A percentile compares a stretch with the other conserved stretches of the same genome.
Conservation (phyloP, 2,329 filamentous ascomycete genomes). For the Thelonectria discophora region DNA sequence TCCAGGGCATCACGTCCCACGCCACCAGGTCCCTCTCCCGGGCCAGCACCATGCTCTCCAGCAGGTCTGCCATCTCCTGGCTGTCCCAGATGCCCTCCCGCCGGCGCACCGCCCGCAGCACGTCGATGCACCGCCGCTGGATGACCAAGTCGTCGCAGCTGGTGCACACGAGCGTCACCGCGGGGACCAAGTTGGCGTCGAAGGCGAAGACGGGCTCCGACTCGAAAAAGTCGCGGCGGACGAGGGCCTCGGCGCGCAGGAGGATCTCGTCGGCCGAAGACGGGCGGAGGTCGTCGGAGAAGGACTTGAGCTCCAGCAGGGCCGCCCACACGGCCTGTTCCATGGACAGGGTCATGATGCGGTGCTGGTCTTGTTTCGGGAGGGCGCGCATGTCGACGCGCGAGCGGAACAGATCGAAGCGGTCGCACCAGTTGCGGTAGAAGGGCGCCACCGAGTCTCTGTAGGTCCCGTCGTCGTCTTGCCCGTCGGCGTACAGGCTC, state of each 20-base stretch:
- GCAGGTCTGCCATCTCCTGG: constrained; percentile 29
- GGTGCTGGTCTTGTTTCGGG: constrained; percentile 16
- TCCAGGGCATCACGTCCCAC: constrained; percentile 19
- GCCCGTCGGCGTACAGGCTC: background rate
- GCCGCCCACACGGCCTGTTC: constrained; percentile 20
- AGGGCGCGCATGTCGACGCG: constrained; percentile 3
- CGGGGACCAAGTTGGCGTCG: constrained; percentile 25
- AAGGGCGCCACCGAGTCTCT: constrained; percentile 10
- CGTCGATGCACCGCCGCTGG: constrained; percentile 17
- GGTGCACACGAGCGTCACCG: constrained; percentile 27
- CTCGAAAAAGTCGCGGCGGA: constrained; percentile 5
- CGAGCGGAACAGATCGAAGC: constrained; percentile 15
- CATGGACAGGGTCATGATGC: constrained; percentile 14
- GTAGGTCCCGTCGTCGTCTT: background rate
- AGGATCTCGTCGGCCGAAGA: constrained; percentile 23
- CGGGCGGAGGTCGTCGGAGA: constrained; percentile 6
- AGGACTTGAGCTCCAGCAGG: constrained; percentile 5
- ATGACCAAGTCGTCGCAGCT: constrained; percentile 19
- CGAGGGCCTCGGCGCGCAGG: constrained; percentile 14
- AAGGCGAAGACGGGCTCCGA: constrained; percentile 28
- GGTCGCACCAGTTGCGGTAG: constrained; percentile 15
- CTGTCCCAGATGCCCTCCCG: constrained; percentile 40
- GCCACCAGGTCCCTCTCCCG: constrained; percentile 12
- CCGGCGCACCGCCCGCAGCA: constrained; percentile 26
- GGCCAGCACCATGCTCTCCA: constrained; percentile 27